Base-by-base conservation (phyloP, 2,329 filamentous ascomycete genomes). In the Aspergillus pseudoterreus region DNA sequence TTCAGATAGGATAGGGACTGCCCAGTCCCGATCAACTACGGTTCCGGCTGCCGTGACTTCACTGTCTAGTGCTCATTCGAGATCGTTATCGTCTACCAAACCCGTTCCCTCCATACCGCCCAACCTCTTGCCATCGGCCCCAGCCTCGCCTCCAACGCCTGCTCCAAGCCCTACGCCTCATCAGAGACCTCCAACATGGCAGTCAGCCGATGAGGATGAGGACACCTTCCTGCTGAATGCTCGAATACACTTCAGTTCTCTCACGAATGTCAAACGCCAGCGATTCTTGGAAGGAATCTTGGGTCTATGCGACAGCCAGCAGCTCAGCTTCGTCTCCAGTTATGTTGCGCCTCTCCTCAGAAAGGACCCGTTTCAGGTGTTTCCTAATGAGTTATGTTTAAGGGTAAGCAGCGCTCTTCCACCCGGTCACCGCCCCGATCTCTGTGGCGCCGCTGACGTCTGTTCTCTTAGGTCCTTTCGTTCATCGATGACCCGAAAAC, bases 401-500 rank as follows among this genome's bases (percentile, higher is more conserved):
- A 80, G 91, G 64, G 90, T 95, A 81, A 68, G 86, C 35, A 15
- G 35, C 12, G 12, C 39, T 11, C 14, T 12, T 32, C 14, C 21
- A 6, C 14, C 22, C 4, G 33, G 15, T n/a, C 15, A 14, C 9
- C 32, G 6, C 12, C 35, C 35, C 10, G 19, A 15, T 24, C 30
- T 46, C 22, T 49, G 22, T 48, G 22, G 15, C 42, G 10, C 30
- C 42, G 4, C 22, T 19, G 33, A 22, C 21, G 27, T 22, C 4
- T 45, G n/a, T 35, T 4, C 45, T 22, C 42, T 21, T 55, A 96
- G 88, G 89, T 99, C 58, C 79, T 99, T 46, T 95, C 92, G 41
- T 99, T 95, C 69, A 92, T 99, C 65, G 94, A 99, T 65, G 94
- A 99, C 66, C 92, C 94, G 1, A 94, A 92, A 68, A 95, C 95